Base-by-base conservation (phyloP, 2,329 filamentous ascomycete genomes). In the Helotiales sp. region DNA sequence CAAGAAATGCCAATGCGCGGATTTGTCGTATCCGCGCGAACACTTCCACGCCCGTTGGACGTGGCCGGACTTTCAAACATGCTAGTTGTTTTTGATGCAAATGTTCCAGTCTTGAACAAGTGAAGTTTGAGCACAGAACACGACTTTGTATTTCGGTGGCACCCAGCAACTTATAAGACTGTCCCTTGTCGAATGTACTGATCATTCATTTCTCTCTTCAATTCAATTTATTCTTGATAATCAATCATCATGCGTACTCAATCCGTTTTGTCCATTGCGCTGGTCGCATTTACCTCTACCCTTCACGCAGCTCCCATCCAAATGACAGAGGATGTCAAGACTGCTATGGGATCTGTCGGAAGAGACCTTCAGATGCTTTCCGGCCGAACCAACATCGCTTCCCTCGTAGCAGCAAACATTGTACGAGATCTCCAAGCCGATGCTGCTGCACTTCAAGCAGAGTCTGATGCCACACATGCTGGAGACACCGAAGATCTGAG, bases 281-380 rank as follows among this genome's bases (percentile, higher is more conserved):
- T 70, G 65, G 68, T 64, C 68, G 68, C 68, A 63, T 60, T 70
- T 37, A 32, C 63, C 28, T 30, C 68, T 13, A 64, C 68, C 7
- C 52, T 52, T 13, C 26, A 59, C n/a, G 57, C 68, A 5, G 37
- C 40, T 10, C 68, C 68, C 30, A 63, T 63, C 20, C 32, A 54
- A 32, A 45, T 69, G n/a, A 62, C 60, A 11, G 47, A 58, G 13
- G 63, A 62, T 26, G 30, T 64, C 15, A 69, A 66, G 37, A 34
- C 28, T 11, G 63, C 60, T 3, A 66, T 69, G 40, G 67, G 60
- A 7, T 32, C 64, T 1, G 67, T 55, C 15, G 67, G 63, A 13
- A 32, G 50, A 24, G 52, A 43, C 17, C 55, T 66, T 61, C 57
- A 60, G 6, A 47, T 43, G 34, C 57, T 60, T 37, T 60, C 57